Base-by-base conservation (phyloP, 352 stramenopile species). In the Pythium dissimile region DNA sequence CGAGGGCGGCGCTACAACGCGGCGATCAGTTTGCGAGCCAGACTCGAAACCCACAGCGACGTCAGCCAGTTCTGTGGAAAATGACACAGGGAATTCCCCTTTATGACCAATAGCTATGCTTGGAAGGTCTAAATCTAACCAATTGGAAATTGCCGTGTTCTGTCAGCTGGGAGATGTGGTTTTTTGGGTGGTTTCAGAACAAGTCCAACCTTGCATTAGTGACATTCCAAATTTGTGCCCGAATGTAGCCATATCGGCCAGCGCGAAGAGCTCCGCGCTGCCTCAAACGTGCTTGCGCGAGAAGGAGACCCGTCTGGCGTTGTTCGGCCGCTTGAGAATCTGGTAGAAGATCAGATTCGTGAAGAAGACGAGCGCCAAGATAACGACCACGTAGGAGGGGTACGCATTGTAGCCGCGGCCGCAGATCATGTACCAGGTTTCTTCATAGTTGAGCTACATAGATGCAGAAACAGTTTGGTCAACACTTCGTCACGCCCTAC, bases 351-450 rank as follows among this genome's bases (percentile, higher is more conserved):
- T 55, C 49, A 88, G 31, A 39, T 88, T 88, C 32, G 79, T 66
- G 26, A 75, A 71, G 30, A 81, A 48, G 20, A 78, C 66, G 53
- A 61, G 56, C 44, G 72, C 64, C 6, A 86, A 46, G 27, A 81
- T 69, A 16, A 88, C 47, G 15, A 62, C 66, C 34, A 81, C 57
- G 61, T 86, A 89, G 20, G 79, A 84, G 26, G 67, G 44, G 26
- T 73, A 85, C 44, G 77, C 67, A 32, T 39, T 61, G 70, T 91
- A 92, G 43, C 72, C 67, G 34, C 80, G 80, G 23, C 84, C 84
- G 67, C 84, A 94, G 62, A 94, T 86, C 73, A 88, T 89, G 67
- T 92, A 94, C 81, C 80, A 91, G 42, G 74, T 80, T 50, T 92
- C 75, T 51, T 89, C 72, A 20, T 68, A 71, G 44, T 72, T 57